Conservation (phyloP, 2,329 filamentous ascomycete species). For the Hypoxylon sp. region DNA sequence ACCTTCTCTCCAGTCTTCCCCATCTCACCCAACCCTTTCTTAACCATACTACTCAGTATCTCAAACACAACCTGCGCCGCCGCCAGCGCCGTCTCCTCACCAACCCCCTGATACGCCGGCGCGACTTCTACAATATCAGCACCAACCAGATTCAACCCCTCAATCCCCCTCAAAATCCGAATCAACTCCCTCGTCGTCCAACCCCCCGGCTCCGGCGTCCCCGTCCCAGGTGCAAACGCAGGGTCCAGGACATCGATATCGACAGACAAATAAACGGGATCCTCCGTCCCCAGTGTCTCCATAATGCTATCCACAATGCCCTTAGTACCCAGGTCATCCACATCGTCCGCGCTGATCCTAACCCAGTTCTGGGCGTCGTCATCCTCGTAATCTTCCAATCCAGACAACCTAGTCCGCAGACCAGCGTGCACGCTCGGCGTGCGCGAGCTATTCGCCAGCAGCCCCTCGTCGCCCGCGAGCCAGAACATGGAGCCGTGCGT, state of each 20-base stretch:
- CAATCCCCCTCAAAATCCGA: conserved; percentile 83
- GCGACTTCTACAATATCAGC: conserved; percentile 93
- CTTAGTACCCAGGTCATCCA: conserved; percentile 82
- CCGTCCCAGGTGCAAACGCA: conserved; percentile 78
- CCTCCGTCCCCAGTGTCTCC: conserved; percentile 77
- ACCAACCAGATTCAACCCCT: conserved; percentile 86
- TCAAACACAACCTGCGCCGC: conserved; percentile 89
- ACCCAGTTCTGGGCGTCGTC: conserved; percentile 84
- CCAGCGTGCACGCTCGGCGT: conserved; percentile 84
- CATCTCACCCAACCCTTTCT: conserved; percentile 61
- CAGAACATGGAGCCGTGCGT: conserved; percentile 95
- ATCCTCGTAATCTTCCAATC: conserved; percentile 78
- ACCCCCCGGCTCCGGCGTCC: conserved; percentile 90
- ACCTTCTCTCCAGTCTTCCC: conserved; percentile 53
- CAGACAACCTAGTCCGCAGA: conserved; percentile 81
- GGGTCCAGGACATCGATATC: conserved; percentile 85
- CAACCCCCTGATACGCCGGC: conserved; percentile 84
- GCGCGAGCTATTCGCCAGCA: conserved; percentile 56
- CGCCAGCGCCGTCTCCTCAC: conserved; percentile 85
- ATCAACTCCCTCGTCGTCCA: conserved; percentile 94
- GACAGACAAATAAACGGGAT: conserved; percentile 84
- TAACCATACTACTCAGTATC: conserved; percentile 83
- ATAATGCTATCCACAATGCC: conserved; percentile 82
- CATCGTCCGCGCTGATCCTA: conserved; percentile 86
- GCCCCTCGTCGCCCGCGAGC: conserved; percentile 84